phyloP scores from a whole-genome alignment of 75 land plant genomes.

The Pinus taeda region DNA sequence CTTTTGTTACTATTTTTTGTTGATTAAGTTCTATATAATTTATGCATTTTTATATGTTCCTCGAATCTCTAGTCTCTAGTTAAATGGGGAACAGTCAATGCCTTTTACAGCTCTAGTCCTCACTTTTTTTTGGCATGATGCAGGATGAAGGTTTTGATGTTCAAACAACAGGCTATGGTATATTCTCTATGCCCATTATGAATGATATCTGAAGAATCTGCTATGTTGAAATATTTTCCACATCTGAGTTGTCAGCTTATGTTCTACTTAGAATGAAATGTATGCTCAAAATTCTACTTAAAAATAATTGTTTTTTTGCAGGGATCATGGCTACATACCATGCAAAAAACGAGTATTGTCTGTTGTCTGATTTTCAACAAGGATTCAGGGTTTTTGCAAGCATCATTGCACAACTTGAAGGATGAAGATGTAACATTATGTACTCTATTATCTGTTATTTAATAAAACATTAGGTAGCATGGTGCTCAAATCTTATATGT shows the following conservation, averaged over 20 bases:
- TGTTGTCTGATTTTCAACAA: conserved; percentile 81
- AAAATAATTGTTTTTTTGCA: conserved; percentile 20
- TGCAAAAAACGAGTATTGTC: conserved; percentile 90
- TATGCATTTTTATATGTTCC: neutral
- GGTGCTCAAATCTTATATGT: too few relatives aligned
- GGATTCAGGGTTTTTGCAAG: conserved; percentile 74
- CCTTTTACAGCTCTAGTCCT: neutral
- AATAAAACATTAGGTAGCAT: neutral
- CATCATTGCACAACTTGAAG: conserved; percentile 78
- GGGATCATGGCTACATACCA: conserved; percentile 91
- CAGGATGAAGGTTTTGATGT: conserved; percentile 98
- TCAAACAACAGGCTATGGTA: conserved; percentile 92
- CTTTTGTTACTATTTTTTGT: neutral
- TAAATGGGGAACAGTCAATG: neutral
- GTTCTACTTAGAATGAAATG: neutral
- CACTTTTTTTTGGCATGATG: neutral
- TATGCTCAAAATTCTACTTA: neutral
- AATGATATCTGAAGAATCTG: neutral
- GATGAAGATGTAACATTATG: neutral
- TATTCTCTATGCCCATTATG: conserved; percentile 8
- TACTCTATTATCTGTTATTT: neutral
- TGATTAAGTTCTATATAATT: neutral
- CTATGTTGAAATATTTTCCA: neutral
- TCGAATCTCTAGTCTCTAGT: neutral
- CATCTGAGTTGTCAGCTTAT: neutral